A percentile compares a stretch with the other conserved stretches of the same genome.
phyloP scores from a whole-genome alignment of 805 yeast genomes.

The Torulaspora maleeae region DNA sequence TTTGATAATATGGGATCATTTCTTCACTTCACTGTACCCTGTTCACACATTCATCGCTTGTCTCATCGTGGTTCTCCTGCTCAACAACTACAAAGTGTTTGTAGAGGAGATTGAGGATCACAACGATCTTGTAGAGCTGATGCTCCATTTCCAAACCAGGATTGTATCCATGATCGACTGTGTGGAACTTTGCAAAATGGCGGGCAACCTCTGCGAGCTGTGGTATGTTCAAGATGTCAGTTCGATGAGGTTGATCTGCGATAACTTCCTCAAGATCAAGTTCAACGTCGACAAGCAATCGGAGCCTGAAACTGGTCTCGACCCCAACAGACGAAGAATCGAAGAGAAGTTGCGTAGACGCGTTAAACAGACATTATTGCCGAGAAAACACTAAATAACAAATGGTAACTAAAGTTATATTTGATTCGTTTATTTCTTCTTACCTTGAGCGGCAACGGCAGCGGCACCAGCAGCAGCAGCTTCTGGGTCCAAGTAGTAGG shows the following conservation, averaged over 20 bases:
- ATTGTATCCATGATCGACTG: constrained; percentile 16
- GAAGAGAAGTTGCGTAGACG: constrained; percentile 27
- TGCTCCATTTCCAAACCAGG: constrained; percentile 24
- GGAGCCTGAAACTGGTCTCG: constrained; percentile 8
- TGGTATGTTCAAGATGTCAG: constrained; percentile 20
- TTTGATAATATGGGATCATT: constrained; percentile 32
- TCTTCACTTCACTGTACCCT: constrained; percentile 27
- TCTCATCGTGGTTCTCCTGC: constrained; percentile 23
- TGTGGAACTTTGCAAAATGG: constrained; percentile 25
- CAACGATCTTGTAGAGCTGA: constrained; percentile 29
- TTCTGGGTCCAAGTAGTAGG: constrained; percentile 97
- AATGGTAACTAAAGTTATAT: constrained; percentile 2
- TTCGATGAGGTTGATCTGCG: constrained; percentile 24
- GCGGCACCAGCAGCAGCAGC: constrained; percentile 99
- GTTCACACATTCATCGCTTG: constrained; percentile 23
- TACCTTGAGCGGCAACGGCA: constrained; percentile 97
- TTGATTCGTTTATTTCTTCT: constrained; percentile 43
- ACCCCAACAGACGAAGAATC: constrained; percentile 26
- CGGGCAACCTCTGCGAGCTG: constrained; percentile 29
- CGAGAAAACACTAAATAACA: constrained; percentile 10
- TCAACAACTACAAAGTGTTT: constrained; percentile 20
- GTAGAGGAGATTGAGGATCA: constrained; percentile 19
- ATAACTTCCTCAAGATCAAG: constrained; percentile 21
- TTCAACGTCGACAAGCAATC: constrained; percentile 13
- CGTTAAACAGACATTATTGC: constrained; percentile 22